phyloP scores from a whole-genome alignment of 306 rosid genomes.

The Vigna unguiculata region DNA sequence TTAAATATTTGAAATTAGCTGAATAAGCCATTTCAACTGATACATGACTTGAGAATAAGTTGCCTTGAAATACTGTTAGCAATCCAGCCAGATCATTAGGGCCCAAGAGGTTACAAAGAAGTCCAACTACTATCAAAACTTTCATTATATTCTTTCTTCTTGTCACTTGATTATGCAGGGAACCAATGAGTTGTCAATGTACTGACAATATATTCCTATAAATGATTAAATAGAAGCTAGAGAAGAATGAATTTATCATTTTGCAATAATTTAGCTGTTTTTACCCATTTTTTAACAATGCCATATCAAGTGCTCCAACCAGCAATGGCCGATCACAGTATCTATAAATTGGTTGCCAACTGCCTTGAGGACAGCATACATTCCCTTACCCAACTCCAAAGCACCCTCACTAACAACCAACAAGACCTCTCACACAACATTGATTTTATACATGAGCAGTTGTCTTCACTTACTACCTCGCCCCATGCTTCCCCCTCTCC shows the following conservation, averaged over 20 bases:
- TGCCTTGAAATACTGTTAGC: background rate
- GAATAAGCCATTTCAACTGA: background rate
- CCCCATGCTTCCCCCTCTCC: background rate
- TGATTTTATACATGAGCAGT: too few relatives aligned
- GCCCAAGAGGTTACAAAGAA: background rate
- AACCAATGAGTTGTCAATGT: background rate
- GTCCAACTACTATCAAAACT: background rate
- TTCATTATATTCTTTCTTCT: background rate
- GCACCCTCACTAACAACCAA: too few relatives aligned
- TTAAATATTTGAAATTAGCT: slow-evolving; percentile 8
- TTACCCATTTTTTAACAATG: background rate
- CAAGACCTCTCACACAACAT: too few relatives aligned
- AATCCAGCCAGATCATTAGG: background rate
- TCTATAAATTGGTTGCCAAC: background rate
- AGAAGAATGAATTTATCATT: background rate
- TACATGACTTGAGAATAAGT: background rate
- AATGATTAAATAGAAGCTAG: background rate
- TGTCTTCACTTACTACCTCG: too few relatives aligned
- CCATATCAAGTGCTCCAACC: background rate
- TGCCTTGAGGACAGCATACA: too few relatives aligned
- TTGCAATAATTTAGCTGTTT: too few relatives aligned
- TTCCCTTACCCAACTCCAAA: background rate
- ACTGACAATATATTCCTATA: background rate
- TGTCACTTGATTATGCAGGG: background rate
- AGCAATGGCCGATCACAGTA: background rate